phyloP scores from a whole-genome alignment of 768 basidiomycete genomes.

The Strobilomyces echinocephalus region DNA sequence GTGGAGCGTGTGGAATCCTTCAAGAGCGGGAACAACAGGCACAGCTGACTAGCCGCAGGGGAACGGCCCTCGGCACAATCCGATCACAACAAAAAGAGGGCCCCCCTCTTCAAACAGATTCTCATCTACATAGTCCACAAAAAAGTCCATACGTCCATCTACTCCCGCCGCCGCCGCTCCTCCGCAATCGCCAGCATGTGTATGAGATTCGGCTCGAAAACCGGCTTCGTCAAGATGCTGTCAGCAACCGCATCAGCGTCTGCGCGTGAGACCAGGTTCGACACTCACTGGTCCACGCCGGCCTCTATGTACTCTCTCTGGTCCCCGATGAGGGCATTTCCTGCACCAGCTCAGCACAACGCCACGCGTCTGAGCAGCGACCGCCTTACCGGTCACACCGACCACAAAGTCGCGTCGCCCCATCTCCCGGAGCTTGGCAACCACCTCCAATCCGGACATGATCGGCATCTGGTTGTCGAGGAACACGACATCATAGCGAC shows the following conservation, averaged over 20 bases:
- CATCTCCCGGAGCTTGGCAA: constrained; percentile 58
- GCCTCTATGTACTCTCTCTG: constrained; percentile 74
- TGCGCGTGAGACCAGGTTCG: neutral
- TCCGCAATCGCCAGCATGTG: constrained; percentile 40
- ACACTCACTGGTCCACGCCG: constrained; percentile 65
- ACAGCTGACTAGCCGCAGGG: constrained; percentile 30
- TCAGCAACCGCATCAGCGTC: constrained; percentile 2
- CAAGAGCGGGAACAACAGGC: constrained; percentile 29
- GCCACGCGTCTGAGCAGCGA: neutral
- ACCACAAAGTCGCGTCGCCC: constrained; percentile 77
- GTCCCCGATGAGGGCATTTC: constrained; percentile 54
- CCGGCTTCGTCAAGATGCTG: constrained; percentile 78
- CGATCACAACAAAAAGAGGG: constrained; percentile 28
- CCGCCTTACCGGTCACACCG: constrained; percentile 60
- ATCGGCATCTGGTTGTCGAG: constrained; percentile 81
- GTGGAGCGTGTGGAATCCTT: constrained; percentile 21
- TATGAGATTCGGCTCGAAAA: constrained; percentile 51
- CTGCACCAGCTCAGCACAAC: constrained; percentile 27
- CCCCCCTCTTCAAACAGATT: constrained; percentile 5
- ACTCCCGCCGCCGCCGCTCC: constrained; percentile 31
- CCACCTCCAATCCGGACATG: constrained; percentile 67
- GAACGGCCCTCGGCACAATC: constrained; percentile 30
- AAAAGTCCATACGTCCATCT: neutral
- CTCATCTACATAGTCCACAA: neutral
- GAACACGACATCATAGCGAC: constrained; percentile 44